Percentiles rank a stretch among this genome's conserved stretches.
Evolutionary conservation across 129 eudicot species (phyloP).

Genomic region (Solidago caesia): DNA sequence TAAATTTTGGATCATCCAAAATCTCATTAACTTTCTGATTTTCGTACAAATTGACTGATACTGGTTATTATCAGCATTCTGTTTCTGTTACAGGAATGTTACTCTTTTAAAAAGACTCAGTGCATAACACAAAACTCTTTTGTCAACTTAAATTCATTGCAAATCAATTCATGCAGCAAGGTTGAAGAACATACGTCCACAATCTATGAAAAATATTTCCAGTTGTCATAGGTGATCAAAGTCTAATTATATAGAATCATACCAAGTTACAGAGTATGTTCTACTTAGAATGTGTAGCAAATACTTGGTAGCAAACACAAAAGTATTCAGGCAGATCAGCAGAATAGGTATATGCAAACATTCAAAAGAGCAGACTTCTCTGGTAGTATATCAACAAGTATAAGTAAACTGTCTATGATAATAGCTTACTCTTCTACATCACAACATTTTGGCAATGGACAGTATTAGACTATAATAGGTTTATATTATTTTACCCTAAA

Average conservation of each 20-base stretch:
- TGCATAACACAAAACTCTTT: background rate
- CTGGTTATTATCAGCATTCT: background rate
- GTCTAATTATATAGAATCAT: background rate
- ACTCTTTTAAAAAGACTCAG: background rate
- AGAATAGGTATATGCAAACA: background rate
- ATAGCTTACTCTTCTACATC: constrained; percentile 8
- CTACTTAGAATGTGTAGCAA: background rate
- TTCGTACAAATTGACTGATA: constrained; percentile 11
- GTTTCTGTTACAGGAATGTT: background rate
- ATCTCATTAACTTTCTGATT: constrained; percentile 2
- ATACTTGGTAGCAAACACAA: background rate
- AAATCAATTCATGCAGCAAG: background rate
- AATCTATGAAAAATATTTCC: background rate
- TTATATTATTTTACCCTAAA: too few species aligned
- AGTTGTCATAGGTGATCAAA: background rate
- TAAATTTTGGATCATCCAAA: constrained; percentile 9
- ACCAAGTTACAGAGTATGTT: background rate
- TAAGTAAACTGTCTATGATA: background rate
- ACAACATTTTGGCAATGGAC: background rate
- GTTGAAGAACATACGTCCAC: background rate
- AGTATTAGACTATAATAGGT: too few species aligned
- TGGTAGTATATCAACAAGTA: background rate
- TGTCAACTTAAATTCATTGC: background rate
- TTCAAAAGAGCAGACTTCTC: background rate
- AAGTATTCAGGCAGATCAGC: background rate